Conservation (phyloP, 2,329 filamentous ascomycete species). For the Fusarium redolens region DNA sequence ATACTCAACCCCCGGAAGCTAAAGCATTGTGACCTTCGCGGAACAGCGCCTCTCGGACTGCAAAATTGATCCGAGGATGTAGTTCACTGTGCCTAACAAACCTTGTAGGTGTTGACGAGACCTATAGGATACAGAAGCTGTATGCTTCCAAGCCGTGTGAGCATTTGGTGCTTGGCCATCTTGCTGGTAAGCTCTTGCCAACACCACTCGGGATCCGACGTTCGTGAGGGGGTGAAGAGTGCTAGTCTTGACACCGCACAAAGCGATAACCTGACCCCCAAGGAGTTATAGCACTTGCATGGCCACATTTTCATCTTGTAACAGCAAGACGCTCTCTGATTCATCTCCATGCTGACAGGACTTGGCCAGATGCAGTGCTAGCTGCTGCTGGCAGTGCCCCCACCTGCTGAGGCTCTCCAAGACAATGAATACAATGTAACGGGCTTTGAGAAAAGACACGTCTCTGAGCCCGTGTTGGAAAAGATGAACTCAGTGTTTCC, state of each 20-base stretch:
- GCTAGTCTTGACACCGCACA: conserved; percentile 2
- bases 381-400: not conserved
- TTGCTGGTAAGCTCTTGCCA: not conserved
- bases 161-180: not conserved
- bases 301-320: not conserved
- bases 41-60: not conserved
- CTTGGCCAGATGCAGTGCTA: not conserved
- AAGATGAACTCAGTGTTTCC: not conserved
- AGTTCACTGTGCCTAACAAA: not conserved
- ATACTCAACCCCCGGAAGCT: not conserved
- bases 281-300: not conserved
- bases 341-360: not conserved
- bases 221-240: conserved; percentile 2
- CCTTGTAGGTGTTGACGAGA: not conserved
- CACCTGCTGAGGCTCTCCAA: too few species aligned
- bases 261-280: not conserved
- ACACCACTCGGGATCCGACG: conserved; percentile 1
- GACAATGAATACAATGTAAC: not conserved
- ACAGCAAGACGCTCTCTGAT: not conserved
- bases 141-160: not conserved
- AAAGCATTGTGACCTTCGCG: not conserved
- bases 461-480: too few species aligned
- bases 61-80: not conserved
- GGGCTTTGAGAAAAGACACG: not conserved
- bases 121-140: not conserved